A percentile compares a stretch with the other conserved stretches of the same genome.
Conservation (phyloP, 805 yeast species). For the Blastobotrys peoriensis region DNA sequence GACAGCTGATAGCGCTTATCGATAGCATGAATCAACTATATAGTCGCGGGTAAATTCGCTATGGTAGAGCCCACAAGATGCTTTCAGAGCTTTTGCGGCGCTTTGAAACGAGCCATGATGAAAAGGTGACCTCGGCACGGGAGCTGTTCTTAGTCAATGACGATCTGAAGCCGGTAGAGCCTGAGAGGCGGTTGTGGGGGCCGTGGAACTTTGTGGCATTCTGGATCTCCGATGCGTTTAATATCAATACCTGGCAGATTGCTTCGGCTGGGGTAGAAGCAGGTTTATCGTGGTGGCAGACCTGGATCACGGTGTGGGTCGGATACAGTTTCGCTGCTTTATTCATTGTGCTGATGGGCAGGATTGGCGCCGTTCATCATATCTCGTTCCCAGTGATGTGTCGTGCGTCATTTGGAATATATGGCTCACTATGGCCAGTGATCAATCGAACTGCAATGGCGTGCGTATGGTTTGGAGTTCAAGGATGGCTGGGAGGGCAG, state of each 20-base stretch:
- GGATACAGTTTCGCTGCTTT: constrained; percentile 69
- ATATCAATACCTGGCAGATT: constrained; percentile 86
- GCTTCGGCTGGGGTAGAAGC: constrained; percentile 78
- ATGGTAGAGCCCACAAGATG: too few relatives aligned
- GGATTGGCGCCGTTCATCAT: constrained; percentile 77
- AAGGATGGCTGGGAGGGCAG: constrained; percentile 77
- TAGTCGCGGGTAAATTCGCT: too few relatives aligned
- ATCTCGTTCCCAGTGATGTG: constrained; percentile 78
- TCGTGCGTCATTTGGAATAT: constrained; percentile 79
- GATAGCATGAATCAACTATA: too few relatives aligned
- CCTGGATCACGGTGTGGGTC: constrained; percentile 84
- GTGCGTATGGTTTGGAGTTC: constrained; percentile 83
- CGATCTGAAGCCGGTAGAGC: constrained; percentile 77
- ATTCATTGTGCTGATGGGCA: constrained; percentile 64
- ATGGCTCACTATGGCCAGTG: constrained; percentile 85
- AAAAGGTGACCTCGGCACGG: constrained; percentile 43
- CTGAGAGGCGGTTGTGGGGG: constrained; percentile 69
- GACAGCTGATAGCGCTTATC: too few relatives aligned
- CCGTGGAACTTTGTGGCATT: constrained; percentile 76
- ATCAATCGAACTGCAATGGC: constrained; percentile 85
- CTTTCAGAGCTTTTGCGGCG: constrained; percentile 1
- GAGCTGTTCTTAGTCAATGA: constrained; percentile 66
- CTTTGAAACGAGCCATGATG: constrained; percentile 27
- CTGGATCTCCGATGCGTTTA: constrained; percentile 88
- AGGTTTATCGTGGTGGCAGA: constrained; percentile 86